Percentiles rank a stretch among this genome's conserved stretches.
phyloP scores from a whole-genome alignment of 306 rosid species.

The Cucurbita argyrosperma region DNA sequence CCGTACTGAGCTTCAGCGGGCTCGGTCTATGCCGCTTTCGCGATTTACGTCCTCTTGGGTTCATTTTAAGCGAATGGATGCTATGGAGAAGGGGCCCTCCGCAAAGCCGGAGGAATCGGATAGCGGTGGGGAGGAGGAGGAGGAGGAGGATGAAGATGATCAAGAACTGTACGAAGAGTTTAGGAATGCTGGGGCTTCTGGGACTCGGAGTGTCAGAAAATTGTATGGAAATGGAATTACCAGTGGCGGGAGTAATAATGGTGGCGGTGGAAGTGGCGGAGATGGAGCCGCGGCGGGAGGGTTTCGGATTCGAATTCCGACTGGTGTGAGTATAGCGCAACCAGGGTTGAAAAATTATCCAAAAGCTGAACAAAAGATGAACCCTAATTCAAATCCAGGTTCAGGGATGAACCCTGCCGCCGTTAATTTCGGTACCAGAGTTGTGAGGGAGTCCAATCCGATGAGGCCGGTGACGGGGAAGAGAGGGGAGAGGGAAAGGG shows the following conservation, averaged over 20 bases:
- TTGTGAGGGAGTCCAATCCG: conserved; percentile 29
- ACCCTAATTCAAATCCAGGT: conserved; percentile 21
- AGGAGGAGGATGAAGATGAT: conserved; percentile 40
- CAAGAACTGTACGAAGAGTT: conserved; percentile 48
- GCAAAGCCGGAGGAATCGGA: conserved; percentile 40
- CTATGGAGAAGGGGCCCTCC: conserved; percentile 75
- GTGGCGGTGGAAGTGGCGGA: conserved; percentile 12
- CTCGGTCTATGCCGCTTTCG: conserved; percentile 42
- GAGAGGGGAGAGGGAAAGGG: conserved; percentile 28
- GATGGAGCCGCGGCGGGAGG: conserved; percentile 16
- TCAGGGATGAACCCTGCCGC: conserved; percentile 19
- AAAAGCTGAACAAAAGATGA: conserved; percentile 32
- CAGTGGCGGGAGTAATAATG: conserved; percentile 7
- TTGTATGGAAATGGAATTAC: conserved; percentile 43
- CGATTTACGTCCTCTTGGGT: conserved; percentile 64
- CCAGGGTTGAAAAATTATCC: conserved; percentile 40
- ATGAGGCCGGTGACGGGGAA: conserved; percentile 26
- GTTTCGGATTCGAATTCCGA: conserved; percentile 65
- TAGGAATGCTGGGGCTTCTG: conserved; percentile 34
- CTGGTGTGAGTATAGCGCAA: conserved; percentile 59
- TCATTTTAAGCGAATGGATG: conserved; percentile 81
- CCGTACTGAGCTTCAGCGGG: conserved; percentile 79
- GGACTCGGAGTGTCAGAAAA: conserved; percentile 39
- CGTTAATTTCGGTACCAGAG: conserved; percentile 28
- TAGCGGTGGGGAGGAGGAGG: conserved; percentile 23